Base-by-base conservation (phyloP, 2,329 filamentous ascomycete genomes). In the Hortaea sp. region DNA sequence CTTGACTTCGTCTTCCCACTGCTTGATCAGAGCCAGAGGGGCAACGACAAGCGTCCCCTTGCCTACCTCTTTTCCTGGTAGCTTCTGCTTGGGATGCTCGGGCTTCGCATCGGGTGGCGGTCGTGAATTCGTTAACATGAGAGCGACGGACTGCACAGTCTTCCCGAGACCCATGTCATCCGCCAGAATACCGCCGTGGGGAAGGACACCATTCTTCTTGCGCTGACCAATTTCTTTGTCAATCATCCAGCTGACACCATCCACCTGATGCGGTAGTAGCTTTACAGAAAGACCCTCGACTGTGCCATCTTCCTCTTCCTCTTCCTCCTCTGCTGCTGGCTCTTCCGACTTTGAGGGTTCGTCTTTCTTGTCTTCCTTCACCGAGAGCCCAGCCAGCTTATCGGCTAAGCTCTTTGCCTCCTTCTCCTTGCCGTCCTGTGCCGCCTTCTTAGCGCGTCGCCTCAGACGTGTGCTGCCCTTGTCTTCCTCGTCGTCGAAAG, bases 91-190 rank as follows among this genome's bases (percentile, higher is more conserved):
- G 48, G 68, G 67, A 58, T 69, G 68, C 34, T 77, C 71, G 39
- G 76, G 74, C 48, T 73, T 62, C 44, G 67, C 65, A 39, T 69
- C 67, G 7, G 54, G 52, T 3, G 55, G 55, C 3, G 75, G 73
- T 28, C 84, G 87, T 12, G 80, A 78, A 58, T 97, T 95, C 46
- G 77, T 84, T 34, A 98, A 74, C 38, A 98, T 84, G 30, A 97
- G 74, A 1, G 90, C 82, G 47, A 98, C 85, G 1, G 89, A 88
- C 67, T 98, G 92, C 10, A 98, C 77, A 0, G 92, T 98, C 73
- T 98, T 98, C 48, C 92, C 92, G 10, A 97, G 72, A 54, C 90
- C 90, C 90, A 97, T 94, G 55, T 98, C 92, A 59, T 98, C 92
- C 12, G 92, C 92, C 32, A 98, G 76, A 52, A 98, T 94, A 12